Evolutionary conservation across 2,329 filamentous ascomycete genomes (phyloP), one percentile per base, ranked within the genome.

Genomic region (Aspergillus nomiae): DNA sequence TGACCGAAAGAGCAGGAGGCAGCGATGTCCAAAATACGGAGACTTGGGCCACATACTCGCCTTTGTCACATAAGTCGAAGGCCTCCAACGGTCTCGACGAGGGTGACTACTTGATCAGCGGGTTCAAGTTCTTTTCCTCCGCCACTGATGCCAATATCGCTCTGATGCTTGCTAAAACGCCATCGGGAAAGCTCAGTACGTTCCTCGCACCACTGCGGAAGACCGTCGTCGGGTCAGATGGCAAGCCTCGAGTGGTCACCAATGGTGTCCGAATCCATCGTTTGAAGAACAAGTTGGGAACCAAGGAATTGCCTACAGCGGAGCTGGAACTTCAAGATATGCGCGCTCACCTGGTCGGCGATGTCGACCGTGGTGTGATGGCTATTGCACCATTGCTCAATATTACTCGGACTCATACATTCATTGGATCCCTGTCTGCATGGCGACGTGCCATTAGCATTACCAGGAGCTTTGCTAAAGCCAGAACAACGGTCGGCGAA

Each of bases 281-380:
- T 0, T 79, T 93, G 19, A 92, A 93, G 77, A 86, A 86, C 74
- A 93, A 92, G 71, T 82, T 91, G 3, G 90, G 90, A 30, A 92
- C 90, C 0, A 86, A 86, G 54, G 82, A 87, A 0, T 79, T 93
- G 0, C 90, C 90, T 0, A 92, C 90, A 0, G 90, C 90, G 0
- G 90, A 93, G 73, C 82, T 93, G 0, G 88, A 89, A 63, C 81
- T 91, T 3, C 79, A 83, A 19, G 83, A 80, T n/a, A 86, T 87
- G 82, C 84, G 88, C 2, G 88, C 80, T 4, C 88, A 88, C 82
- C 81, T 92, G 7, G 77, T 94, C 32, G 91, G 91, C 7, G 77
- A 83, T 4, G 84, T 90, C 65, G 90, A 90, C 1, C 78, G 85
- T 46, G 91, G 90, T 1, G 84, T 91, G 34, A 84, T 86, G 28